A percentile compares a stretch with the other conserved stretches of the same genome.
Conservation (phyloP, 1,284 basidiomycete genomes). For the Apiotrichum mycotoxinovorans region DNA sequence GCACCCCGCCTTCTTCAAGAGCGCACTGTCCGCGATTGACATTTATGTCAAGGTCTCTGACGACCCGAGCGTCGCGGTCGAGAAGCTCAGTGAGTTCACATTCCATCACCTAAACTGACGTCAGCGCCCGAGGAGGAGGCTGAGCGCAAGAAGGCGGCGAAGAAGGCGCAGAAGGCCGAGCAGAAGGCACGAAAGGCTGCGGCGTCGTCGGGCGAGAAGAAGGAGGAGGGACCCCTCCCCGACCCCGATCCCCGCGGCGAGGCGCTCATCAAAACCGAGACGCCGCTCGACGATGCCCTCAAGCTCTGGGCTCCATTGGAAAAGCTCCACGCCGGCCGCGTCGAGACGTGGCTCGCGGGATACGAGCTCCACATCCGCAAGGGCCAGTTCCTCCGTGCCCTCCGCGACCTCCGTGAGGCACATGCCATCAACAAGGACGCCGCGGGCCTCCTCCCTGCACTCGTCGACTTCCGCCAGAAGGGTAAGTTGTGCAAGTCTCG, state of each 20-base stretch:
- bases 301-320: constrained; percentile 69
- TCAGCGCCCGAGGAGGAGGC: constrained; percentile 46
- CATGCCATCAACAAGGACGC: constrained; percentile 59
- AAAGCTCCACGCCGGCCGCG: constrained; percentile 55
- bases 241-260: constrained; percentile 82
- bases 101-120: not conserved
- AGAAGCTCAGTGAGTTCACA: constrained; percentile 35
- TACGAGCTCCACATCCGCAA: constrained; percentile 79
- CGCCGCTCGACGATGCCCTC: constrained; percentile 72
- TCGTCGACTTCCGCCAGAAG: constrained; percentile 61
- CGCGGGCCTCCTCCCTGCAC: constrained; percentile 67
- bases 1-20: constrained; percentile 70
- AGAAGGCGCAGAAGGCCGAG: constrained; percentile 86
- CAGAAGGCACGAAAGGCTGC: constrained; percentile 70
- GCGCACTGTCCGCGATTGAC: constrained; percentile 69
- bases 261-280: constrained; percentile 62
- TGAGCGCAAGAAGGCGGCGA: constrained; percentile 62
- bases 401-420: constrained; percentile 65
- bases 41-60: constrained; percentile 75
- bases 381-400: constrained; percentile 75
- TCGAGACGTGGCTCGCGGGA: constrained; percentile 69
- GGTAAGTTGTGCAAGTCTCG: not conserved
- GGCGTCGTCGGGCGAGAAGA: constrained; percentile 66
- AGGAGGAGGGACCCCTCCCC: constrained; percentile 56
- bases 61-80: constrained; percentile 60